Percentiles rank a stretch among this genome's conserved stretches.
Conservation (phyloP, 352 stramenopile genomes). For the Saprolegnia parasitica region DNA sequence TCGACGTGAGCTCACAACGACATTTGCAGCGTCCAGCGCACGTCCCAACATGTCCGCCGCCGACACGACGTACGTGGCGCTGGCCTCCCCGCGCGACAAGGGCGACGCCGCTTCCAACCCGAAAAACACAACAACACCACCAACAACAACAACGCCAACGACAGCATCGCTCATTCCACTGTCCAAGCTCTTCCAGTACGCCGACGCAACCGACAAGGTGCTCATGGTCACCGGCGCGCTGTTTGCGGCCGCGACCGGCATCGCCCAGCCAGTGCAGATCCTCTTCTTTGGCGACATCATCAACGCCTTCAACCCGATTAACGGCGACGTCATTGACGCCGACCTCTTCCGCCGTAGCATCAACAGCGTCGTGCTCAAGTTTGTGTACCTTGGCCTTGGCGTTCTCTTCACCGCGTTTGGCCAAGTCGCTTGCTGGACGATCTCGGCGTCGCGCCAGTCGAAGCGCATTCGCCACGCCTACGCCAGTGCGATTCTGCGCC, state of each 20-base stretch:
- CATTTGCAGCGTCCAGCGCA: background rate
- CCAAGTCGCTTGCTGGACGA: conserved; percentile 52
- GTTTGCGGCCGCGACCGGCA: conserved; percentile 38
- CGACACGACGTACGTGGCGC: no score
- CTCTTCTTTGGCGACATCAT: conserved; percentile 66
- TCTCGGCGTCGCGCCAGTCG: conserved; percentile 55
- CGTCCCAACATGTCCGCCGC: no score
- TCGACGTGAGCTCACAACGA: background rate
- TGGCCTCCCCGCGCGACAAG: no score
- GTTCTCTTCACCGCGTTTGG: conserved; percentile 37
- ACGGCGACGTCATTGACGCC: background rate
- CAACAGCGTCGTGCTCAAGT: conserved; percentile 36
- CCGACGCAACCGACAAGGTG: conserved; percentile 47
- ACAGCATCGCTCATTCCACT: background rate
- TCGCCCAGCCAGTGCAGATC: conserved; percentile 62
- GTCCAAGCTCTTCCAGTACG: conserved; percentile 36
- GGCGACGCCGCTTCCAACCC: no score
- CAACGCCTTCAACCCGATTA: conserved; percentile 52
- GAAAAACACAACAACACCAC: background rate
- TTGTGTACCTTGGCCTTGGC: conserved; percentile 34
- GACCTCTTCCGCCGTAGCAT: conserved; percentile 30
- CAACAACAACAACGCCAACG: background rate
- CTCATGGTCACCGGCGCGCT: conserved; percentile 55
- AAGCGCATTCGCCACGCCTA: conserved; percentile 56
- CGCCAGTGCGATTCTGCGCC: conserved; percentile 34